A percentile compares a stretch with the other conserved stretches of the same genome.
Evolutionary conservation across 1,139 yeast species (phyloP).

Genomic region (Spathaspora sp.): DNA sequence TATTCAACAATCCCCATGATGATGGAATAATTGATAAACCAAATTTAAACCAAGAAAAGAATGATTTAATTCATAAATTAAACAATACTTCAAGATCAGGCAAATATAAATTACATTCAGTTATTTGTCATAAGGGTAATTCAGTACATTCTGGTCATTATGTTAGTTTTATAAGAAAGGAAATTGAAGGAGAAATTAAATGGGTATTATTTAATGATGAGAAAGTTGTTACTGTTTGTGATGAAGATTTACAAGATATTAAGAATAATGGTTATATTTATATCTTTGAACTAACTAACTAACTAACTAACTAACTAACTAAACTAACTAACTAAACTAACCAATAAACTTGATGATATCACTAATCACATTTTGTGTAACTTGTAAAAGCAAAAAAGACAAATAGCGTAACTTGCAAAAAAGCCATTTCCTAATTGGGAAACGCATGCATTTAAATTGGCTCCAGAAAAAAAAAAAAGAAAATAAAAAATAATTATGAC

Average conservation of each 20-base stretch:
- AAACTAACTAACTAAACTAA: too few species aligned
- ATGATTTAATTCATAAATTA: conserved; percentile 18
- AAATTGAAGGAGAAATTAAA: conserved; percentile 38
- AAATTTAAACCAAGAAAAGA: conserved; percentile 23
- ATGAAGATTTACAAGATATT: conserved; percentile 60
- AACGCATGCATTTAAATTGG: too few species aligned
- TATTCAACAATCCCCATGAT: conserved; percentile 75
- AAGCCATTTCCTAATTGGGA: too few species aligned
- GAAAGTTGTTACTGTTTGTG: conserved; percentile 78
- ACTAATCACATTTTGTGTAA: neutral
- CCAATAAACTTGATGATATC: neutral
- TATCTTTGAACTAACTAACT: conserved; percentile 35
- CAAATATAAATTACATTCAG: conserved; percentile 61
- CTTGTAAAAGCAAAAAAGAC: neutral
- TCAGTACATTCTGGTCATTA: conserved; percentile 97
- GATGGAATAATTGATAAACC: conserved; percentile 28
- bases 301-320: too few species aligned
- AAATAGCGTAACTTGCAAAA: neutral
- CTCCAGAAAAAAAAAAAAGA: too few species aligned
- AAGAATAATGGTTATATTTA: conserved; percentile 64
- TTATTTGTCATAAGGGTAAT: conserved; percentile 90
- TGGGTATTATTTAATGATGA: conserved; percentile 96
- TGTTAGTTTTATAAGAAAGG: conserved; percentile 68
- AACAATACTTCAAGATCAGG: neutral
- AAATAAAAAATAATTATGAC: neutral